A percentile compares a stretch with the other conserved stretches of the same genome.
Conservation (phyloP, 2,329 filamentous ascomycete genomes). For the Blumeria hordei region DNA sequence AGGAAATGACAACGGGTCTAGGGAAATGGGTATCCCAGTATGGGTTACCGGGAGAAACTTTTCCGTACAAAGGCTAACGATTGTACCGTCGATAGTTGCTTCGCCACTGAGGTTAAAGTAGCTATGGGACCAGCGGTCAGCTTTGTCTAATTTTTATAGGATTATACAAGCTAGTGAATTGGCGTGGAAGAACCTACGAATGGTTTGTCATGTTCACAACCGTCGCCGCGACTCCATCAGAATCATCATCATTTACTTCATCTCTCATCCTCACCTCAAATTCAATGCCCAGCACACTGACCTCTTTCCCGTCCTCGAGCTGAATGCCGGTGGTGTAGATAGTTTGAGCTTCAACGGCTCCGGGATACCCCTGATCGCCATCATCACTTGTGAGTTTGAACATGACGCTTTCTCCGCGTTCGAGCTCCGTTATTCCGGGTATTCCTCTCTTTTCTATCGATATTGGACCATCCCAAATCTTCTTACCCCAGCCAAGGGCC, state of each 20-base stretch:
- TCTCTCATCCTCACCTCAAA: conserved; percentile 38
- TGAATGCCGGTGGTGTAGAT: conserved; percentile 58
- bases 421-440: conserved; percentile 25
- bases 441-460: conserved; percentile 28
- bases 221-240: conserved; percentile 53
- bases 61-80: conserved; percentile 30
- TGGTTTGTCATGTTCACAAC: conserved; percentile 89
- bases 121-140: conserved; percentile 12
- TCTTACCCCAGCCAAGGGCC: conserved; percentile 56
- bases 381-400: conserved; percentile 48
- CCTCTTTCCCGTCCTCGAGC: conserved; percentile 31
- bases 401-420: conserved; percentile 40
- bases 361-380: conserved; percentile 77
- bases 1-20: conserved; percentile 35
- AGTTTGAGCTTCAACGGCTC: conserved; percentile 53
- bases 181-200: conserved; percentile 29
- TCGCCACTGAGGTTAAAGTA: conserved; percentile 39
- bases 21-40: conserved; percentile 44
- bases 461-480: conserved; percentile 47
- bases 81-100: conserved; percentile 35
- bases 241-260: conserved; percentile 34
- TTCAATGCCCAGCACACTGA: conserved; percentile 58
- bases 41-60: conserved; percentile 52
- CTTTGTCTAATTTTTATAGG: neutral
- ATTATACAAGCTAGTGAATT: neutral